phyloP scores from a whole-genome alignment of 345 rosid genomes.

The Microthlaspi erraticum region DNA sequence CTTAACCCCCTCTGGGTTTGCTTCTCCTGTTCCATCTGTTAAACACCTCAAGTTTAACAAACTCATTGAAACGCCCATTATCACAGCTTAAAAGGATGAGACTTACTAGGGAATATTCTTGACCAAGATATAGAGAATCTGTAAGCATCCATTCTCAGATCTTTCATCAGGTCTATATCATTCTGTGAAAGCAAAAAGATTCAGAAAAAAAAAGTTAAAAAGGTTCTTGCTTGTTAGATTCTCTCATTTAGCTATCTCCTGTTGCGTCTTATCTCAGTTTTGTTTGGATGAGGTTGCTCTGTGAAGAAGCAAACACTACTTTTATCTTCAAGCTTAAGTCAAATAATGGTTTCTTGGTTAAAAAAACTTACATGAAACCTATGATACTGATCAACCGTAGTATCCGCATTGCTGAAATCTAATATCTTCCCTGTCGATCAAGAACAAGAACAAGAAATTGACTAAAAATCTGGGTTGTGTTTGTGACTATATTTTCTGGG shows the following conservation, averaged over 20 bases:
- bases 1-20: constrained; percentile 65
- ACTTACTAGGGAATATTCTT: constrained; percentile 86
- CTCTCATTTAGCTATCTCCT: constrained; percentile 4
- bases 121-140: constrained; percentile 95
- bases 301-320: constrained; percentile 38
- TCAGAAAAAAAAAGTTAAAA: not conserved
- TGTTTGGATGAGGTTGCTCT: constrained; percentile 39
- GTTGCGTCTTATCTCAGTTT: constrained; percentile 31
- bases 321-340: constrained; percentile 34
- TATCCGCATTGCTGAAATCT: constrained; percentile 97
- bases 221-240: constrained; percentile 31
- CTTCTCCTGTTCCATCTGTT: constrained; percentile 84
- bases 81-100: not conserved
- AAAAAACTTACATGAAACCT: constrained; percentile 61
- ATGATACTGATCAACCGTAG: constrained; percentile 90
- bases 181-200: constrained; percentile 50
- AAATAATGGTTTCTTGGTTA: constrained; percentile 5
- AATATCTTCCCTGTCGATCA: constrained; percentile 68
- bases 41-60: constrained; percentile 20
- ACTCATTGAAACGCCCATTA: not conserved
- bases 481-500: not conserved
- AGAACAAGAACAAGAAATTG: not conserved
- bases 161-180: constrained; percentile 86
- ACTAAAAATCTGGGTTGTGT: not conserved
- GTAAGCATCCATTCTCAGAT: constrained; percentile 89